Percentiles rank a stretch among this genome's conserved stretches.
phyloP scores from a whole-genome alignment of 1,284 basidiomycete species.

The Xerocomus amazonicus region DNA sequence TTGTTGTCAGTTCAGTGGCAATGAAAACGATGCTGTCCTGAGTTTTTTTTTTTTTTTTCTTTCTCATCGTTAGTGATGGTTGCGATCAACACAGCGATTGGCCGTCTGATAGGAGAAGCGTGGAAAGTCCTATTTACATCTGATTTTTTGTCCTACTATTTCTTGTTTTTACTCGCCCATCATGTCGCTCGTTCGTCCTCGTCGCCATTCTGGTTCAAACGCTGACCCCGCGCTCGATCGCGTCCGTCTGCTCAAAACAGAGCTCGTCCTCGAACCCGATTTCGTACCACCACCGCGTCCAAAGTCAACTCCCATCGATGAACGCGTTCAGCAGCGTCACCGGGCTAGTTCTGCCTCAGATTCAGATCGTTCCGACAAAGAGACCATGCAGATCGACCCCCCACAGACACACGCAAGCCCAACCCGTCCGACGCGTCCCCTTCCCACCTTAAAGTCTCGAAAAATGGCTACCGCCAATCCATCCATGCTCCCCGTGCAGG shows the following conservation, averaged over 20 bases:
- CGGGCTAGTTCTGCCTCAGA: conserved; percentile 23
- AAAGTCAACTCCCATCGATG: conserved; percentile 35
- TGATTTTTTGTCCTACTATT: too few species aligned
- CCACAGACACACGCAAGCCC: conserved; percentile 15
- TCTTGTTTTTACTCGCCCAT: too few species aligned
- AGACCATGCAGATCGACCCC: conserved; percentile 27
- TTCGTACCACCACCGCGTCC: conserved; percentile 30
- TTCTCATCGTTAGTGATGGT: not conserved
- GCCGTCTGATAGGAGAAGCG: too few species aligned
- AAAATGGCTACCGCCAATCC: conserved; percentile 53
- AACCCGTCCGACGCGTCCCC: conserved; percentile 43
- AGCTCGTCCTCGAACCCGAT: conserved; percentile 7
- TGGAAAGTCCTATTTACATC: too few species aligned
- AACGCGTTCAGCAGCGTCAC: conserved; percentile 22
- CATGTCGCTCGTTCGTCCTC: conserved; percentile 17
- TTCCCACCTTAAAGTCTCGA: conserved; percentile 48
- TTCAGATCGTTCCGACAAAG: conserved; percentile 34
- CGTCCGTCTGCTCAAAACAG: conserved; percentile 3
- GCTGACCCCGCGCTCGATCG: conserved; percentile 17
- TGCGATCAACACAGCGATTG: conserved; percentile 6
- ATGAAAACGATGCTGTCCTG: conserved; percentile 67
- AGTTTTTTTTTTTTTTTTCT: not conserved
- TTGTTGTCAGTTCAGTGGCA: conserved; percentile 73
- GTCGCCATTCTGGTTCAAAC: conserved; percentile 34
- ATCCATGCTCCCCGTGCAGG: conserved; percentile 75